Evolutionary conservation across 495 filamentous ascomycete genomes (phyloP).

Genomic region (Penicillium manginii): DNA sequence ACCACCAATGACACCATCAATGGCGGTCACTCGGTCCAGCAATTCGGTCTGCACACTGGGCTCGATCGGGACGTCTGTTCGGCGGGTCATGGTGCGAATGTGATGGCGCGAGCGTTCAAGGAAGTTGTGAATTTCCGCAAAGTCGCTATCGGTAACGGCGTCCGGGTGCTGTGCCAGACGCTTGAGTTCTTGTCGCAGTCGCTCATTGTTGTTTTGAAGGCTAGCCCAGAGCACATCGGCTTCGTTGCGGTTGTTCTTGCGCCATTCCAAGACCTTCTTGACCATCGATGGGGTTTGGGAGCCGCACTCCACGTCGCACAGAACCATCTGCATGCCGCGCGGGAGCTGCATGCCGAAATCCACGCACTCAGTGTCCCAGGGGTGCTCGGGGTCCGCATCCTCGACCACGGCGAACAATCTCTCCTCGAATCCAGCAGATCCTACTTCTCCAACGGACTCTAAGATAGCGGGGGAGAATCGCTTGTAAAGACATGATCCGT

Average conservation of each 20-base stretch:
- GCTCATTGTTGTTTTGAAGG: slow-evolving; percentile 75
- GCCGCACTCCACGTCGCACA: slow-evolving; percentile 96
- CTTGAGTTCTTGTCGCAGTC: slow-evolving; percentile 65
- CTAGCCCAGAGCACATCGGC: slow-evolving; percentile 72
- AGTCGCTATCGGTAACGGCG: slow-evolving; percentile 31
- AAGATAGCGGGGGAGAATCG: slow-evolving; percentile 86
- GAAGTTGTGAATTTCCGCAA: slow-evolving; percentile 40
- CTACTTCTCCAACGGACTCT: slow-evolving; percentile 63
- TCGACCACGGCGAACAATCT: slow-evolving; percentile 68
- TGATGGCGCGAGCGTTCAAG: slow-evolving; percentile 58
- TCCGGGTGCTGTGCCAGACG: slow-evolving; percentile 40
- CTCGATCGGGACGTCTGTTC: slow-evolving; percentile 85
- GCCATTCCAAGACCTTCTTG: slow-evolving; percentile 84
- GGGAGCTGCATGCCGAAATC: slow-evolving; percentile 69
- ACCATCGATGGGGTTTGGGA: slow-evolving; percentile 95
- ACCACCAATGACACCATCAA: slow-evolving; percentile 85
- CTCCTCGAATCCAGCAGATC: slow-evolving; percentile 65
- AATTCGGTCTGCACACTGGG: slow-evolving; percentile 82
- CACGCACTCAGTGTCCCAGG: slow-evolving; percentile 78
- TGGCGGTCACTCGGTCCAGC: slow-evolving; percentile 69
- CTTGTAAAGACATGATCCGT: slow-evolving; percentile 85
- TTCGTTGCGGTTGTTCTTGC: slow-evolving; percentile 64
- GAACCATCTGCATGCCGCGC: slow-evolving; percentile 70
- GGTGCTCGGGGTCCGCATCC: slow-evolving; percentile 45
- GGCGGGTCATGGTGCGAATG: slow-evolving; percentile 74